phyloP scores from a whole-genome alignment of 805 yeast genomes.

The Starmerella vitae region DNA sequence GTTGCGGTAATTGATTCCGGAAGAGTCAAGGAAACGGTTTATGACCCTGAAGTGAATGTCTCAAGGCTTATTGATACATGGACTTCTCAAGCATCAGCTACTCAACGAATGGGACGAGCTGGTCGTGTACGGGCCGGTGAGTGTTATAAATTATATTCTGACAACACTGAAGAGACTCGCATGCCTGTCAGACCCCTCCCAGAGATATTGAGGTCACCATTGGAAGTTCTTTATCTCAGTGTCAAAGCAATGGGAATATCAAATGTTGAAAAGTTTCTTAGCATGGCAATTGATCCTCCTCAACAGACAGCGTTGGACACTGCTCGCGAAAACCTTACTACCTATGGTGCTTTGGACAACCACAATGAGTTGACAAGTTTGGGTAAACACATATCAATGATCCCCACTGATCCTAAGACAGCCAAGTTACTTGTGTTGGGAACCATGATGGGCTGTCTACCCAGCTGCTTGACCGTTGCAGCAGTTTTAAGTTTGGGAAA shows the following conservation, averaged over 20 bases:
- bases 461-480: slow-evolving; percentile 65
- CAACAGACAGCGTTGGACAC: slow-evolving; percentile 36
- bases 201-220: slow-evolving; percentile 70
- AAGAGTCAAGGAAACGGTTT: slow-evolving; percentile 62
- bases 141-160: slow-evolving; percentile 69
- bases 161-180: slow-evolving; percentile 37
- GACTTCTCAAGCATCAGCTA: slow-evolving; percentile 81
- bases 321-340: slow-evolving; percentile 41
- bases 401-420: slow-evolving; percentile 74
- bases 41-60: slow-evolving; percentile 52
- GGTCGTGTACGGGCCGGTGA: slow-evolving; percentile 81
- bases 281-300: slow-evolving; percentile 76
- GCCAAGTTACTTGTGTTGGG: slow-evolving; percentile 74
- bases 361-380: slow-evolving; percentile 49
- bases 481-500: slow-evolving; percentile 55
- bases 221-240: slow-evolving; percentile 68
- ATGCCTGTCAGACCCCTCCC: slow-evolving; percentile 74
- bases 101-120: slow-evolving; percentile 94
- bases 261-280: slow-evolving; percentile 55
- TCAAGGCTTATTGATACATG: slow-evolving; percentile 64
- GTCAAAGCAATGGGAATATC: slow-evolving; percentile 81
- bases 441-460: slow-evolving; percentile 70
- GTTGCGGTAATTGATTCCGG: slow-evolving; percentile 87
- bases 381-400: slow-evolving; percentile 63
- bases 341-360: slow-evolving; percentile 56